These are phyloP conservation scores for Geosmithia putterillii DNA, from an alignment of 2,329 filamentous ascomycete genomes.

Conservation along the genomic window DNA sequence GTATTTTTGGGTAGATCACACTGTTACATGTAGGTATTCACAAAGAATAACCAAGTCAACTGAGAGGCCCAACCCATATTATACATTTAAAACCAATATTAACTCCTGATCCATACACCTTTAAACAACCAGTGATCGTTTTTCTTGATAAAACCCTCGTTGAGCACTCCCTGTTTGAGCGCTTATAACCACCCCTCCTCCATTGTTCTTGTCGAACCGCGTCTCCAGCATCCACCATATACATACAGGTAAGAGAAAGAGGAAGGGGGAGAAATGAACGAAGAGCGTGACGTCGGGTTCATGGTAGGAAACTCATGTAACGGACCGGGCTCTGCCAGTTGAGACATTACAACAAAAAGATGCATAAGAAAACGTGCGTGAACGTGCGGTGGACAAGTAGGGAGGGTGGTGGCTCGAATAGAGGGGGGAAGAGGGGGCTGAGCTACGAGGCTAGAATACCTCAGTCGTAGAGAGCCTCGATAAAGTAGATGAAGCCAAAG, in stretches of 20 bases:
- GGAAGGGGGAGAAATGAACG: neutral
- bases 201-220: neutral
- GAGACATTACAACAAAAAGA: neutral
- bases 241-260: neutral
- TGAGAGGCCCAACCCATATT: too few species aligned
- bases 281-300: neutral
- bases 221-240: neutral
- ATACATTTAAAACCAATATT: too few species aligned
- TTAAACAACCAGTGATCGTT: too few species aligned
- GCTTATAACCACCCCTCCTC: neutral
- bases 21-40: too few species aligned
- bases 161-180: too few species aligned
- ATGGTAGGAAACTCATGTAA: neutral
- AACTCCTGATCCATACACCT: too few species aligned
- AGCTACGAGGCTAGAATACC: neutral
- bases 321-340: neutral
- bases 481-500: slow-evolving; percentile 84
- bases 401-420: neutral
- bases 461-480: slow-evolving; percentile 59
- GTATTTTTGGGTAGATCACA: too few species aligned
- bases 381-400: neutral
- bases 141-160: too few species aligned
- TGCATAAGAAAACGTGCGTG: neutral
- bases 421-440: neutral
- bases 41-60: too few species aligned